A percentile compares a stretch with the other conserved stretches of the same genome.
Conservation (phyloP, 73 alveolate genomes). For the Symbiodinium pilosum region DNA sequence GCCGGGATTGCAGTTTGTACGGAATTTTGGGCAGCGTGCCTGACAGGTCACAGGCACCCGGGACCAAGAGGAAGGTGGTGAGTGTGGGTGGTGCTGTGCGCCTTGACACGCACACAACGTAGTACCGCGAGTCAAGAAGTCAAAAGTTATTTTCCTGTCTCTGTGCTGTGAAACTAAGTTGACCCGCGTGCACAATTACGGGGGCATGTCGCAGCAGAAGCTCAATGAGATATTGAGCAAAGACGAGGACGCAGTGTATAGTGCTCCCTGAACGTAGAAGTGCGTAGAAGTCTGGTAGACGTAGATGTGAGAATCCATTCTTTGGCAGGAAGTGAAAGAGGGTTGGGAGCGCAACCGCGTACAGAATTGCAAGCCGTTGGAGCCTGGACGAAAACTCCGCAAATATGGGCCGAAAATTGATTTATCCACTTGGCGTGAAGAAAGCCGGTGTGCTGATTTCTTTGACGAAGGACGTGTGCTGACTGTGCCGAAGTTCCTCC, state of each 20-base stretch:
- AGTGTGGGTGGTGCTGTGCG: not conserved
- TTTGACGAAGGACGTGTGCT: not conserved
- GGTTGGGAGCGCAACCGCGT: not conserved
- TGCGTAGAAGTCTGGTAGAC: too few relatives aligned
- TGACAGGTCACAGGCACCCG: not conserved
- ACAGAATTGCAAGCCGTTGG: not conserved
- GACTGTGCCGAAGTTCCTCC: not conserved
- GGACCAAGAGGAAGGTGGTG: not conserved
- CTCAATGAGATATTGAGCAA: not conserved
- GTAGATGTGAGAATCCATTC: not conserved
- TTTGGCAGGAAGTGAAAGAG: not conserved
- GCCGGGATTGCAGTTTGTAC: not conserved
- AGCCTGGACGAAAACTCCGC: not conserved
- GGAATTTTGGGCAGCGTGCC: not conserved
- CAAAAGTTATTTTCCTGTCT: too few relatives aligned
- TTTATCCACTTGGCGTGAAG: not conserved
- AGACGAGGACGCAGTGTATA: not conserved
- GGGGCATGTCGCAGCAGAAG: not conserved
- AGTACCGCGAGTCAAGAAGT: too few relatives aligned
- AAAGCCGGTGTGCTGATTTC: conserved; percentile 1
- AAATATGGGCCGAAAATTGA: not conserved
- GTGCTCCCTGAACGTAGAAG: too few relatives aligned
- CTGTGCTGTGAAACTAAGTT: not conserved
- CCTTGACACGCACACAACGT: too few relatives aligned
- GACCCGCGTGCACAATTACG: not conserved